These are phyloP conservation scores for Fusarium armeniacum DNA, from an alignment of 2,329 filamentous ascomycete species.

Conservation along the genomic window DNA sequence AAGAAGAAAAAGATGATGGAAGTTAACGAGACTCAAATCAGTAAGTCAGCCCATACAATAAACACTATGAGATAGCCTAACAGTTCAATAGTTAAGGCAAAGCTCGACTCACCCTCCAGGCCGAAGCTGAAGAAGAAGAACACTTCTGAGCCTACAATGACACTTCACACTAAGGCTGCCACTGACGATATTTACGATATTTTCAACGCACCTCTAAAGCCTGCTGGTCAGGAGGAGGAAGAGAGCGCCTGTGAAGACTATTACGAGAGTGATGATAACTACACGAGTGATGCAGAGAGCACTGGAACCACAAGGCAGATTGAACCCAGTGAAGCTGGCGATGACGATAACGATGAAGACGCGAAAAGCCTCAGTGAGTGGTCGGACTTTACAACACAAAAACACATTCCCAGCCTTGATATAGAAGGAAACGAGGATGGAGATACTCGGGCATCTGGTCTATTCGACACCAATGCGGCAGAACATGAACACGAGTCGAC, in stretches of 20 bases:
- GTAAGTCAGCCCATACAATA: slow-evolving; percentile 64
- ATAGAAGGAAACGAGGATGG: slow-evolving; percentile 50
- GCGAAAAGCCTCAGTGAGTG: slow-evolving; percentile 81
- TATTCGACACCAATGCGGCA: slow-evolving; percentile 56
- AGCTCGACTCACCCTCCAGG: slow-evolving; percentile 89
- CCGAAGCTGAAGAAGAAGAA: slow-evolving; percentile 86
- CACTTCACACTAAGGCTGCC: slow-evolving; percentile 92
- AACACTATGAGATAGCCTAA: slow-evolving; percentile 48
- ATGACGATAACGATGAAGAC: slow-evolving; percentile 64
- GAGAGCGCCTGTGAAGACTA: slow-evolving; percentile 73
- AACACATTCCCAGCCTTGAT: slow-evolving; percentile 71
- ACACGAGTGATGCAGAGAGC: slow-evolving; percentile 88
- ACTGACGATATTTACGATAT: slow-evolving; percentile 98
- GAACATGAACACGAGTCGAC: slow-evolving; percentile 45
- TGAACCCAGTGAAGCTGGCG: slow-evolving; percentile 61
- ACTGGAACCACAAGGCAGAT: slow-evolving; percentile 82
- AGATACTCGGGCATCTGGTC: slow-evolving; percentile 57
- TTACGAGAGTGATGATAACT: slow-evolving; percentile 80
- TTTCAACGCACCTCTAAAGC: slow-evolving; percentile 82
- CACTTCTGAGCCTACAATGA: slow-evolving; percentile 91
- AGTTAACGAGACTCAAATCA: slow-evolving; percentile 91
- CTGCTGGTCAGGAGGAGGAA: slow-evolving; percentile 51
- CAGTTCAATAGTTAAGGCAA: slow-evolving; percentile 80
- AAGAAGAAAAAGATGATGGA: slow-evolving; percentile 87
- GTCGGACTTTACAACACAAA: slow-evolving; percentile 86